Evolutionary conservation across 768 basidiomycete species (phyloP), one percentile per base, ranked within the genome.

Genomic region (Solioccasus polychromus): DNA sequence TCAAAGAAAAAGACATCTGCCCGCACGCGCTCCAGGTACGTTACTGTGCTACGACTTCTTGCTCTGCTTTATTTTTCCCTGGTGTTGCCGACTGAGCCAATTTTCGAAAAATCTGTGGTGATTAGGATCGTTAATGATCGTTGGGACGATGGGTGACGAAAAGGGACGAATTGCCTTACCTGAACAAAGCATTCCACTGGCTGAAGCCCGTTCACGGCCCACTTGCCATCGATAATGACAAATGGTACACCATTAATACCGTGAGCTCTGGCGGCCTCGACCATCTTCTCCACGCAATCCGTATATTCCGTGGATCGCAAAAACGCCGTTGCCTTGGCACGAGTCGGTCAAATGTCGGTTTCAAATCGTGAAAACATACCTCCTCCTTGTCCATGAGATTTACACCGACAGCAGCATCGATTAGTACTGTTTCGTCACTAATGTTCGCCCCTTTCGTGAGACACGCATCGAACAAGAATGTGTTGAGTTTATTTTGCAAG

Each of bases 171-270:
- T 1, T 22, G 22, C 17, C 49, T 39, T n/a, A 68, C 71, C 54
- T 66, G 62, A 18, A 63, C 51, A 50, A 70, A 76, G 22, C 62
- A 67, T 19, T 73, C 74, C 24, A 62, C 53, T 2, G 66, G 58
- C 42, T 76, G 75, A 23, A 71, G 67, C 32, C 74, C 74, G 14
- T 66, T 69, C 42, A 76, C 55, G 3, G 71, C 75, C 66, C 70
- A 76, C 44, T 69, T 71, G 24, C 66, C 62, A 29, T 75, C 65
- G 42, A 76, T 68, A 22, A 78, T 71, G 42, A 74, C 67, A 54
- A 75, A 78, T 14, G 78, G 78, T 0, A 78, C 76, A 24, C 78
- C 77, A 10, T 58, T 67, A 45, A 79, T 71, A 22, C 75, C 73
- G 3, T 66, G 59, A n/a, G 57, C 49, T 44, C 63, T 67, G 11